Evolutionary conservation across 225 moss, liverwort and hornwort genomes (phyloP), one percentile per base, ranked within the genome.

Genomic region (Marchantia polymorpha): DNA sequence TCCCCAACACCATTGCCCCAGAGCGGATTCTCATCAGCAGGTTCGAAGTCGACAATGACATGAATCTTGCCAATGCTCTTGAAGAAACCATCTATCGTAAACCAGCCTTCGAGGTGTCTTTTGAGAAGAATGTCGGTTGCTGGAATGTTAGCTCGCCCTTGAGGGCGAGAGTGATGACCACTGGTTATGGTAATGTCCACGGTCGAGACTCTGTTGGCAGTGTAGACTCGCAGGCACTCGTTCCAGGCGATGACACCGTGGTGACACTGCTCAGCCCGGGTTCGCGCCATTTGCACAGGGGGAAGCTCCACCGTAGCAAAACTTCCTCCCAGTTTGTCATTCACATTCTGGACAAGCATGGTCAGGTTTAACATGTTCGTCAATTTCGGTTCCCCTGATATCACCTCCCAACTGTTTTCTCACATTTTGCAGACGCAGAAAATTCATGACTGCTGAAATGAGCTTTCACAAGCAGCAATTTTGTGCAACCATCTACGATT

Each of bases 1-100:
- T 89, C 84, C 3, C 84, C 88, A 17, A 95, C 82, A 19, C 95
- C 95, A 10, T 82, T 80, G 74, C 90, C 70, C 93, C 93, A 95
- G 77, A 89, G 78, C n/a, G 81, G 83, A 84, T 95, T 88, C 53
- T 78, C 82, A 64, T 9, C 20, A 46, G 90, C 92, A 67, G 86
- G 85, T 52, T 83, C 72, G 76, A 92, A 95, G 71, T 90, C 87
- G 49, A 95, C 19, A 5, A 82, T 25, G 64, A 95, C 77, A 64
- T 89, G 93, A 20, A 95, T 81, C 83, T 90, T 92, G 13, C 90
- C 93, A 9, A 82, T 39, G 50, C 79, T 90, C 73, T 89, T 81
- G 69, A 22, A 60, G 73, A 83, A 75, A 11, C 87, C 92, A 22
- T 82, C 85, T 15, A 93, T 87, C 51, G 76, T 91, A 70, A 83